Evolutionary conservation across 352 stramenopile species (phyloP).

Genomic region (Pythium phragmitis): DNA sequence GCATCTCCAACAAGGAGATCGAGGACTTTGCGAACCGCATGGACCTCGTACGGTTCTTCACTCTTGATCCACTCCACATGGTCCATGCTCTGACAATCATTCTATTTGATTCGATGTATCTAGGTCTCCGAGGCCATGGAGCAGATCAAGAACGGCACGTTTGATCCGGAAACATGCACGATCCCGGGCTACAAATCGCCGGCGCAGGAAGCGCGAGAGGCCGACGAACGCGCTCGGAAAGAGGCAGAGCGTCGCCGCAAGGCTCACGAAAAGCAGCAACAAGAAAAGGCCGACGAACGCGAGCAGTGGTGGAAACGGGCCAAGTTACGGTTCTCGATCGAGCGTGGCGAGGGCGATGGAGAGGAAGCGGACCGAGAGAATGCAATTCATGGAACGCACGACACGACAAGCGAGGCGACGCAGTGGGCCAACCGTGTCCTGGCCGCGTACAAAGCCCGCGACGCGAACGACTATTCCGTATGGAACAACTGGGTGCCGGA

Average conservation of each 20-base stretch:
- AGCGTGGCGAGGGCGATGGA: constrained; percentile 19
- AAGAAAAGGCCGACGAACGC: constrained; percentile 56
- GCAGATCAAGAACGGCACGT: constrained; percentile 79
- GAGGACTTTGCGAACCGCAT: constrained; percentile 72
- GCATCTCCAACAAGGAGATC: constrained; percentile 61
- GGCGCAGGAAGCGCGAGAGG: constrained; percentile 66
- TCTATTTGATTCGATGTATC: background rate
- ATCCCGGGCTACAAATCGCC: constrained; percentile 78
- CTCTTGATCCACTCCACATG: background rate
- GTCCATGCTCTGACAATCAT: background rate
- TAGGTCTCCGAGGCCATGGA: constrained; percentile 75
- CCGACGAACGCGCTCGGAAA: constrained; percentile 34
- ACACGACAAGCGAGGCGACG: constrained; percentile 23
- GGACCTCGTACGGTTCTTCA: constrained; percentile 45
- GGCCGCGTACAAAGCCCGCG: constrained; percentile 63
- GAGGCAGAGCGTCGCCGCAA: constrained; percentile 39
- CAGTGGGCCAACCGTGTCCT: constrained; percentile 61
- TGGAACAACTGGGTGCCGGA: constrained; percentile 74
- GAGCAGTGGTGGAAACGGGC: constrained; percentile 70
- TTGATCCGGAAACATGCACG: constrained; percentile 73
- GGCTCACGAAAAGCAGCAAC: constrained; percentile 41
- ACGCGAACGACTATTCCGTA: constrained; percentile 83
- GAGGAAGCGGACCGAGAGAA: constrained; percentile 17
- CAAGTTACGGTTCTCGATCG: constrained; percentile 52
- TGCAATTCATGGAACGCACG: background rate